Evolutionary conservation across 1,139 yeast species (phyloP).

Genomic region (Taiozyma onychis): DNA sequence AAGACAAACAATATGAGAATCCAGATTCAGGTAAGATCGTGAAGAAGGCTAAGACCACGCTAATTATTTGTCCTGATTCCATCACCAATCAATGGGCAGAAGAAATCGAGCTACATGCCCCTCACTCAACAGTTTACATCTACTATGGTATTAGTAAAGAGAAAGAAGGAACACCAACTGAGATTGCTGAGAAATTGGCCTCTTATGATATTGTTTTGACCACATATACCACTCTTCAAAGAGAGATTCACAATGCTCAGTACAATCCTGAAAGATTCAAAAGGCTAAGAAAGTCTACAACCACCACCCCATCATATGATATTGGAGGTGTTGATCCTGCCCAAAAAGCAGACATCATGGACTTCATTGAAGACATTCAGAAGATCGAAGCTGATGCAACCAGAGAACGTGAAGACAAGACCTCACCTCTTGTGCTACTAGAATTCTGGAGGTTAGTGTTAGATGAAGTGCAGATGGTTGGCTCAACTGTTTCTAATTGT

Average conservation of each 20-base stretch:
- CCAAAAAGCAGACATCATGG: constrained; percentile 4
- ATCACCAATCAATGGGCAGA: constrained; percentile 80
- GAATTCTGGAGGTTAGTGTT: constrained; percentile 87
- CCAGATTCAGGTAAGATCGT: constrained; percentile 33
- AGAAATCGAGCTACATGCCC: constrained; percentile 60
- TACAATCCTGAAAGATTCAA: constrained; percentile 50
- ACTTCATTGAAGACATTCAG: constrained; percentile 9
- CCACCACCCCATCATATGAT: constrained; percentile 4
- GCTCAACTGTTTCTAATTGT: constrained; percentile 65
- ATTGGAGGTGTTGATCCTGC: constrained; percentile 15
- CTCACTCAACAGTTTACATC: constrained; percentile 49
- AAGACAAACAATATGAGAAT: constrained; percentile 2
- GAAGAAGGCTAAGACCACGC: constrained; percentile 57
- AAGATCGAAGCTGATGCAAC: constrained; percentile 11
- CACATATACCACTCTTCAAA: constrained; percentile 63
- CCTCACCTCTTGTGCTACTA: constrained; percentile 77
- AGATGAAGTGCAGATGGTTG: constrained; percentile 94
- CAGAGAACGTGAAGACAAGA: constrained; percentile 41
- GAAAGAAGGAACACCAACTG: constrained; percentile 30
- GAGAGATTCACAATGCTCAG: constrained; percentile 76
- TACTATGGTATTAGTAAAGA: constrained; percentile 51
- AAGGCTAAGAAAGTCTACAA: constrained; percentile 16
- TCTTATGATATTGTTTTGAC: constrained; percentile 76
- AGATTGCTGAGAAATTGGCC: constrained; percentile 31
- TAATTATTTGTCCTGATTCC: constrained; percentile 81